Evolutionary conservation across 2,329 filamentous ascomycete species (phyloP).

Genomic region (Ophiostoma sp.): DNA sequence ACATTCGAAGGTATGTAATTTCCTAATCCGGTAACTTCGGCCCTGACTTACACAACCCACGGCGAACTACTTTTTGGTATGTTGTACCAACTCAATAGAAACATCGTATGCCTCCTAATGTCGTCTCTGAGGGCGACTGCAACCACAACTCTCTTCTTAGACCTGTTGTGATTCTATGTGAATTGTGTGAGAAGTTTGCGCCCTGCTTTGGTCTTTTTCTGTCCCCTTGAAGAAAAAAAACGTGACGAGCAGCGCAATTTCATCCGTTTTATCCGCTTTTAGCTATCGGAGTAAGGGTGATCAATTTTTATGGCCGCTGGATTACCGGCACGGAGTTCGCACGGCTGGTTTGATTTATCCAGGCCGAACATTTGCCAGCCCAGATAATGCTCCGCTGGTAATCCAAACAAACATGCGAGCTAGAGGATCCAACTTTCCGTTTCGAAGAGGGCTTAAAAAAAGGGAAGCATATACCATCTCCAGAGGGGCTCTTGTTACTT

Average conservation of each 20-base stretch:
- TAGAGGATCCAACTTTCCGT: conserved; percentile 3
- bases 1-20: background rate
- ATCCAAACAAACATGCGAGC: background rate
- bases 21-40: conserved; percentile 18
- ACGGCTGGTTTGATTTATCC: conserved; percentile 8
- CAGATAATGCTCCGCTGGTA: background rate
- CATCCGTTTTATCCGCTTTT: conserved; percentile 6
- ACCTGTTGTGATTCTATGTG: too few species aligned
- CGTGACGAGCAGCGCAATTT: too few species aligned
- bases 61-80: background rate
- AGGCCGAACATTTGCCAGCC: background rate
- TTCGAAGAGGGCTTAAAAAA: too few species aligned
- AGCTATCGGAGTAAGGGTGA: background rate
- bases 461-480: too few species aligned
- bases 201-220: too few species aligned
- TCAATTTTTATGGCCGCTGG: background rate
- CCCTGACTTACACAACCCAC: conserved; percentile 1
- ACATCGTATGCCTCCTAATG: too few species aligned
- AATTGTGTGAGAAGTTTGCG: too few species aligned
- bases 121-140: too few species aligned
- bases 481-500: too few species aligned
- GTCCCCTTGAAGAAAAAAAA: too few species aligned
- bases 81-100: too few species aligned
- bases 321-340: background rate
- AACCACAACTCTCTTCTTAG: too few species aligned